phyloP scores from a whole-genome alignment of 768 basidiomycete species.

The Rhodotorula babjevae region DNA sequence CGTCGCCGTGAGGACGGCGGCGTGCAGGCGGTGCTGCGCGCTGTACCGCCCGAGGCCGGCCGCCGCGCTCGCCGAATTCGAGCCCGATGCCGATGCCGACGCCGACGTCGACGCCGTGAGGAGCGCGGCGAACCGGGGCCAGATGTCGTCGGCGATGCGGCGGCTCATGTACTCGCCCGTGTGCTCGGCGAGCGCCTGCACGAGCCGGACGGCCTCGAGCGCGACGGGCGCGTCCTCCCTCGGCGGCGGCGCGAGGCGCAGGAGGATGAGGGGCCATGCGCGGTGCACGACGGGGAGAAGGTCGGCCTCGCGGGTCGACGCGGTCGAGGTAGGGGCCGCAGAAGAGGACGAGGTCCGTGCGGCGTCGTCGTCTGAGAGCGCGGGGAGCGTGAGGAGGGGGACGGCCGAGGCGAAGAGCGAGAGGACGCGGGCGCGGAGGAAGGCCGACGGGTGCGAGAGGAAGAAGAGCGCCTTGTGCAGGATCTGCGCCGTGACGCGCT shows the following conservation, averaged over 20 bases:
- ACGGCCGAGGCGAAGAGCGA: conserved; percentile 67
- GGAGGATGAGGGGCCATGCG: conserved; percentile 91
- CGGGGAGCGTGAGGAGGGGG: conserved; percentile 54
- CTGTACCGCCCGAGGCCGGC: conserved; percentile 51
- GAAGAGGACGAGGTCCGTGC: neutral
- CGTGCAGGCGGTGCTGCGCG: conserved; percentile 67
- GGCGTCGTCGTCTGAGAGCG: neutral
- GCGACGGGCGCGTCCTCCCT: conserved; percentile 68
- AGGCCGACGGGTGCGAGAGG: conserved; percentile 80
- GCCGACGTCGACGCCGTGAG: conserved; percentile 55
- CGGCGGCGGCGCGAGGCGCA: conserved; percentile 56
- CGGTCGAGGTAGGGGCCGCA: neutral
- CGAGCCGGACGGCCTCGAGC: conserved; percentile 64
- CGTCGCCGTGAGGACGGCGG: conserved; percentile 71
- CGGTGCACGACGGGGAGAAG: conserved; percentile 79
- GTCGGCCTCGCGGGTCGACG: conserved; percentile 56
- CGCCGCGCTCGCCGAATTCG: conserved; percentile 55
- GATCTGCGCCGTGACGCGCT: conserved; percentile 74
- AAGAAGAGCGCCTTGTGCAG: conserved; percentile 81
- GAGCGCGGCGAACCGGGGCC: conserved; percentile 72
- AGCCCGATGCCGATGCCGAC: conserved; percentile 53
- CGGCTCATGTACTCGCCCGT: conserved; percentile 80
- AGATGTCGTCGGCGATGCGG: conserved; percentile 84
- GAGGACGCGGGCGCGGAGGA: conserved; percentile 78
- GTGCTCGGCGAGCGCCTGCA: conserved; percentile 66